Evolutionary conservation across 2,329 filamentous ascomycete genomes (phyloP).

Genomic region (Hypoxylon sp.): DNA sequence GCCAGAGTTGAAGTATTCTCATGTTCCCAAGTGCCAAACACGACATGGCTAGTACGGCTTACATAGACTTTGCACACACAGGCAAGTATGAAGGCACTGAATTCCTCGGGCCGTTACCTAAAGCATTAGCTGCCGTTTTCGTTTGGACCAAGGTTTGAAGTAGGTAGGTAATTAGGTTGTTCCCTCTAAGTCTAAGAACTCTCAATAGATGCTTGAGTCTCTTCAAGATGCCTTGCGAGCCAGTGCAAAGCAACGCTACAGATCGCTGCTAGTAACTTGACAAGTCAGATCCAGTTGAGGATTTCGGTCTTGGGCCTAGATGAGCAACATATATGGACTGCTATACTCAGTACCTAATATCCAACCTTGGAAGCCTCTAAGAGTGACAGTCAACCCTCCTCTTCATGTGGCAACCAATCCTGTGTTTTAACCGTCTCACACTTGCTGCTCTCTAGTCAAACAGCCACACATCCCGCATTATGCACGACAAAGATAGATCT

Average conservation of each 20-base stretch:
- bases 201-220: neutral
- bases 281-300: slow-evolving; percentile 8
- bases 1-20: neutral
- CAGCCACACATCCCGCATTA: neutral
- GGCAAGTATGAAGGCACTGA: neutral
- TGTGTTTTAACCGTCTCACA: neutral
- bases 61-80: neutral
- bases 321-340: neutral
- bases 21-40: no score
- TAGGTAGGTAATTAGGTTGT: neutral
- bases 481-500: slow-evolving; percentile 5
- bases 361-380: neutral
- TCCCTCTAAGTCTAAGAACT: slow-evolving; percentile 1
- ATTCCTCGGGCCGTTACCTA: neutral
- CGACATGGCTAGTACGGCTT: no score
- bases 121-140: neutral
- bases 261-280: slow-evolving; percentile 3
- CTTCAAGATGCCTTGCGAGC: neutral
- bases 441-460: neutral
- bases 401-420: neutral
- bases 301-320: neutral
- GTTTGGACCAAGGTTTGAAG: slow-evolving; percentile 1
- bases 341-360: neutral
- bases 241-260: neutral
- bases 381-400: neutral